Evolutionary conservation across 2,329 filamentous ascomycete genomes (phyloP).

Genomic region (Ophiostoma sp.): DNA sequence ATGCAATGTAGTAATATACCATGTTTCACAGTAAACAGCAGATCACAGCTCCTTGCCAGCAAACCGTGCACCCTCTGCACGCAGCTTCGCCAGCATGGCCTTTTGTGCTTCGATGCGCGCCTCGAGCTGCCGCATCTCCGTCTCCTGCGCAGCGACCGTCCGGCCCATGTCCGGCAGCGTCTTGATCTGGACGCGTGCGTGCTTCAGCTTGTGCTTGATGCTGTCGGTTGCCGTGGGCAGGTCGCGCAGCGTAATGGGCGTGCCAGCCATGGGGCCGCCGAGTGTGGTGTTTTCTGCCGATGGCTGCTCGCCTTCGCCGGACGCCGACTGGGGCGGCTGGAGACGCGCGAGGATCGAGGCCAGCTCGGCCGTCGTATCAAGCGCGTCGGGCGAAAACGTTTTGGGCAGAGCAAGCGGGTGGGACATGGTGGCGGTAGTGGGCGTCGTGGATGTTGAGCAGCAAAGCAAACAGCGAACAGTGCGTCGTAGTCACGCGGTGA

Average conservation of each 20-base stretch:
- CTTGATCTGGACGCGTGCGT: slow-evolving; percentile 62
- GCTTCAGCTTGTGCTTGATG: slow-evolving; percentile 77
- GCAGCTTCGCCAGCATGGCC: slow-evolving; percentile 50
- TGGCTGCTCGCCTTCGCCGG: slow-evolving; percentile 33
- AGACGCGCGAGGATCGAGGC: slow-evolving; percentile 72
- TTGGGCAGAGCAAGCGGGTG: slow-evolving; percentile 50
- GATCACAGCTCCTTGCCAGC: slow-evolving; percentile 36
- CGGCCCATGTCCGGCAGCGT: slow-evolving; percentile 65
- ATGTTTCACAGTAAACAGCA: background rate
- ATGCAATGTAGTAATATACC: too few species aligned
- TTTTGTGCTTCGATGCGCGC: slow-evolving; percentile 58
- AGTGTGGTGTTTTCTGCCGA: slow-evolving; percentile 31
- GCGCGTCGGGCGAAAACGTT: slow-evolving; percentile 70
- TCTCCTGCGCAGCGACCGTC: slow-evolving; percentile 61
- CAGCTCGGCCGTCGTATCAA: slow-evolving; percentile 80
- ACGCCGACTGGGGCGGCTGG: slow-evolving; percentile 43
- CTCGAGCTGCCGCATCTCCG: slow-evolving; percentile 63
- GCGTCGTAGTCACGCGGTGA: background rate
- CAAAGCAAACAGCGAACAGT: background rate
- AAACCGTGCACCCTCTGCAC: slow-evolving; percentile 44
- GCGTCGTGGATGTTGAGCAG: background rate
- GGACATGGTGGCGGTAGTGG: slow-evolving; percentile 24
- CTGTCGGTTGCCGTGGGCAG: slow-evolving; percentile 71
- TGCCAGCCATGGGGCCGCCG: slow-evolving; percentile 19
- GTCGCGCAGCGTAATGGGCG: slow-evolving; percentile 57